Base-by-base conservation (phyloP, 805 yeast species). In the Candida khao-thaluensis region DNA sequence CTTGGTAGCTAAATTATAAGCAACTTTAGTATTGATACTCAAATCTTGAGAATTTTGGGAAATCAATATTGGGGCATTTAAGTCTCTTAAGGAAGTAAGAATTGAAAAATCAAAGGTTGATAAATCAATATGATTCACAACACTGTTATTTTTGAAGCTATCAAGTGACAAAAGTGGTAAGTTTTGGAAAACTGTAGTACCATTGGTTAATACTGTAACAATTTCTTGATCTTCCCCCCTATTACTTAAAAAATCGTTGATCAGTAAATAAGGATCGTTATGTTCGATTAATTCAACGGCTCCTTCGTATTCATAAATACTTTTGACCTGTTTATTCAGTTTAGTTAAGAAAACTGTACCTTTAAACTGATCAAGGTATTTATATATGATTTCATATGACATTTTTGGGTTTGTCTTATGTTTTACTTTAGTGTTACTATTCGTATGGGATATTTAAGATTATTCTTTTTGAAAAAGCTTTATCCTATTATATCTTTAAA, bases 71-170 rank as follows among this genome's bases (percentile, higher is more conserved):
- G 79, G 74, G 49, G 71, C 74, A 11, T 79, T 79, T 28, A 83
- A 66, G 57, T 86, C 91, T 55, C 90, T 80, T 49, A 85, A 68
- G 6, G 87, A 74, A n/a, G 91, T 69, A 18, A 87, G 74, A 11
- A 76, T 65, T 18, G 85, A 78, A 61, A 71, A 86, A 57, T 89
- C 96, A 45, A 72, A 71, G 38, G 70, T 59, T n/a, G 69, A 44
- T 35, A 84, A 57, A 43, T 77, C 76, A 25, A 80, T 79, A 52
- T 81, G 85, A 38, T 84, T 60, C n/a, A 83, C 81, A 18, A 76
- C 70, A 1, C 77, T 64, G 14, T 55, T 45, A 20, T 59, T 50
- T 43, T 60, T 57, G 50, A 79, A 65, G 17, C 49, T 44, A 10
- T 52, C 24, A n/a, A 53, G 50, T 1, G 72, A 63, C 33, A 88